Percentiles rank a stretch among this genome's conserved stretches.
Evolutionary conservation across 108 stramenopile genomes (phyloP).

Genomic region (Licmophora abbreviata): DNA sequence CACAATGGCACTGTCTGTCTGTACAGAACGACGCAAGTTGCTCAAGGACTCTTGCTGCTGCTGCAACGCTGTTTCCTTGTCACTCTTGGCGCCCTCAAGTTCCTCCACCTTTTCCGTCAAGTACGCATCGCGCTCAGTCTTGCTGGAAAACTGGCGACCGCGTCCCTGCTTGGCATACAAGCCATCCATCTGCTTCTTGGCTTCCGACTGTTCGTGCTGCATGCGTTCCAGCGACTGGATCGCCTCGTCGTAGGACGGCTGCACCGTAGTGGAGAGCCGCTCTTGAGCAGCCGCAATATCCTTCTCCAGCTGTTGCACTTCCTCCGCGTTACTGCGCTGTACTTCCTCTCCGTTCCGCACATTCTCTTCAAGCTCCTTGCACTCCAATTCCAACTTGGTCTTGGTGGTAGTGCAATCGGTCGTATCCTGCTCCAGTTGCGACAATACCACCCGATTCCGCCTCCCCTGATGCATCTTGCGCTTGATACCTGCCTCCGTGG

Average conservation of each 20-base stretch:
- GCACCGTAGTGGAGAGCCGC: slow-evolving; percentile 38
- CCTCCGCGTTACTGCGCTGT: slow-evolving; percentile 39
- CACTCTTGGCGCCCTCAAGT: slow-evolving; percentile 38
- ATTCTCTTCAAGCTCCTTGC: slow-evolving; percentile 56
- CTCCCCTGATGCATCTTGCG: slow-evolving; percentile 36
- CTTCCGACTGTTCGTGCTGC: slow-evolving; percentile 54
- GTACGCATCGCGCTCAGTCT: slow-evolving; percentile 75
- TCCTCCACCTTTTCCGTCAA: slow-evolving; percentile 60
- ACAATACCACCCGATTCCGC: slow-evolving; percentile 38
- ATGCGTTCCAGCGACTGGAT: slow-evolving; percentile 29
- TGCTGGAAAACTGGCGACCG: slow-evolving; percentile 75
- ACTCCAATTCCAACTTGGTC: slow-evolving; percentile 59
- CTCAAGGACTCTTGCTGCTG: slow-evolving; percentile 55
- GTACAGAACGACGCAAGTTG: slow-evolving; percentile 37
- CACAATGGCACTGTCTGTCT: slow-evolving; percentile 22
- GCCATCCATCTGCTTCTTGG: slow-evolving; percentile 52
- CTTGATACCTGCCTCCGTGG: slow-evolving; percentile 48
- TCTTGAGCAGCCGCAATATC: slow-evolving; percentile 43
- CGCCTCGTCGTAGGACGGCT: slow-evolving; percentile 63
- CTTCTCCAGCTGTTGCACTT: slow-evolving; percentile 40
- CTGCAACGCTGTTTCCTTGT: slow-evolving; percentile 46
- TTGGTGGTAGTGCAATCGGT: slow-evolving; percentile 42
- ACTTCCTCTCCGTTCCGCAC: slow-evolving; percentile 43
- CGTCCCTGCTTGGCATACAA: slow-evolving; percentile 92
- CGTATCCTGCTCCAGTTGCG: slow-evolving; percentile 58